Evolutionary conservation across 306 rosid species (phyloP), one percentile per base, ranked within the genome.

Genomic region (Vigna angularis): DNA sequence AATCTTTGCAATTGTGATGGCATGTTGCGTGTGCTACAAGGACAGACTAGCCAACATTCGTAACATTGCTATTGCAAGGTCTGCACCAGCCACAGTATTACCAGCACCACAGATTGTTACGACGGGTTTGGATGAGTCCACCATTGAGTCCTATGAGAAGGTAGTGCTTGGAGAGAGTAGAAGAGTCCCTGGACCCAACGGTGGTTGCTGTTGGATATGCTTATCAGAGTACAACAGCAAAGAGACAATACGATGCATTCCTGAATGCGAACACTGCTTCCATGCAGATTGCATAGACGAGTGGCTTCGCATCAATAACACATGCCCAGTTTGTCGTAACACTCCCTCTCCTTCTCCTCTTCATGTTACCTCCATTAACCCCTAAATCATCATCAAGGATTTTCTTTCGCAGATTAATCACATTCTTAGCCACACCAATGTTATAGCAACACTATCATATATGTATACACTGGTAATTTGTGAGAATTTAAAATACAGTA

Each of bases 261-360:
- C 98, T 1, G 88, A 88, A 72, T 93, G 98, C 83, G 82, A 85
- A 14, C 97, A 93, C 66, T 91, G 97, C 84, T 93, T 91, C 81
- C 98, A 91, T 79, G 87, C 86, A 15, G 92, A 83, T 3, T 93
- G 96, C 67, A 86, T 93, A 3, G 98, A 91, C 55, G 87, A 85
- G 79, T 88, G 98, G 98, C 98, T 93, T 17, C 77, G 86, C 26
- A 68, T 83, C 83, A 90, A 90, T 30, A 58, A 58, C 10, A 82
- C 89, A 2, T 91, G 93, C 70, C 98, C 98, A 1, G 86, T 88
- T 73, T 91, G 98, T 79, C 83, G 98, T 4, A 93, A 88, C 66
- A 16, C 85, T 38, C 98, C 92, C 5, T 32, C 81, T 16, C 90
- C 93, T n/a, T 81, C 93, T 50, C 88, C 88, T 12, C 78, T 32